Evolutionary conservation across 257 asterid genomes (phyloP), one percentile per base, ranked within the genome.

Genomic region (Solanum microdontum): DNA sequence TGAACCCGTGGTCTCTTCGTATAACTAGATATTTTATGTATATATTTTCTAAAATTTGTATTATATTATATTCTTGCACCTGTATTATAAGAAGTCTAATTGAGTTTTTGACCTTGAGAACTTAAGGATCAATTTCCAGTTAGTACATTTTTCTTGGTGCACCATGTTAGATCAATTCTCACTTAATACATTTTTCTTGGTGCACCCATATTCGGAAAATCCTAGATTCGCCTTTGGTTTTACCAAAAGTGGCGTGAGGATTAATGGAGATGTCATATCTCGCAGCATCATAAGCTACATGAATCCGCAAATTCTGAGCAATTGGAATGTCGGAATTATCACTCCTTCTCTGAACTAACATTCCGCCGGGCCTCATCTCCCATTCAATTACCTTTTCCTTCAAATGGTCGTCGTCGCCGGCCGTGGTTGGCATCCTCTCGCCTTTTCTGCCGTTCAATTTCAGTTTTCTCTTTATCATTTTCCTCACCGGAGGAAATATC

Each of bases 351-450:
- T 94, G 98, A 70, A 94, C 98, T 83, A 94, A 92, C 98, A 94
- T 92, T 68, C 98, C 96, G 13, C 98, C 93, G 2, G 98, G 98
- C 28, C 96, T 89, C 94, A 90, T 87, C 90, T 94, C 98, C 92
- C 96, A 94, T 86, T 90, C 91, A 12, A 91, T 92, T n/a, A 87
- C 92, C 23, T 91, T 94, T 9, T 89, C 92, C 6, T 77, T 51
- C 19, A 79, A 58, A 48, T 68, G 64, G n/a, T 86, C 88, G 92
- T 68, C 75, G n/a, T 87, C 88, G 92, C 32, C 48, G 91, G 87
- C 43, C 43, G 43, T 9, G 12, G 43, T 39, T 12, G 43, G 64
- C 30, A 75, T 73, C 24, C 68, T 77, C 10, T 89, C 93, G 55
- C 87, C 74, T 83, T 89, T 86, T 83, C 87, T 85, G 6, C 40